phyloP scores from a whole-genome alignment of 768 basidiomycete genomes.

The Auriculariales sp. region DNA sequence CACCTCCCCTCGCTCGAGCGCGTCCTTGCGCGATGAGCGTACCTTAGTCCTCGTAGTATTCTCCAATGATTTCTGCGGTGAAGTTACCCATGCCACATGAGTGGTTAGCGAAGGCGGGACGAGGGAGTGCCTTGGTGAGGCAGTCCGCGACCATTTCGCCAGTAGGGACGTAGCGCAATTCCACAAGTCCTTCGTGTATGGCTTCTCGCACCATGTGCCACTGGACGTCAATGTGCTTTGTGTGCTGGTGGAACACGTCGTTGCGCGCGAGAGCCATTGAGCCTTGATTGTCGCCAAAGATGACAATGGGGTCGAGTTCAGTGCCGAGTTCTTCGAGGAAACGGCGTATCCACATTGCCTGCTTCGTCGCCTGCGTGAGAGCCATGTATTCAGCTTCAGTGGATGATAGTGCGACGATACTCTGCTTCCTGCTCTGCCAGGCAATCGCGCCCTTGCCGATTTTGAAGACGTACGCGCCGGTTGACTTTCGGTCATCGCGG shows the following conservation, averaged over 20 bases:
- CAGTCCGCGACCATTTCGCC: conserved; percentile 22
- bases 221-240: conserved; percentile 29
- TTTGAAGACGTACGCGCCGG: conserved; percentile 20
- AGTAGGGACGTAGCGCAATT: conserved; percentile 17
- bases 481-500: conserved; percentile 9
- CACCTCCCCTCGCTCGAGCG: too few relatives aligned
- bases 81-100: too few relatives aligned
- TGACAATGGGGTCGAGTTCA: too few relatives aligned
- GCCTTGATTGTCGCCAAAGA: conserved; percentile 22
- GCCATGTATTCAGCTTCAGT: conserved; percentile 27
- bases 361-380: conserved; percentile 13
- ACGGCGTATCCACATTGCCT: conserved; percentile 11
- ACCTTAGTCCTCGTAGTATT: too few relatives aligned
- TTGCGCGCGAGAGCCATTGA: conserved; percentile 22
- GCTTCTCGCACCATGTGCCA: conserved; percentile 25
- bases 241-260: conserved; percentile 19
- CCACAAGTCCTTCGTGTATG: conserved; percentile 14
- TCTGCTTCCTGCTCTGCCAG: conserved; percentile 20
- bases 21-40: too few relatives aligned
- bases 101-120: too few relatives aligned
- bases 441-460: conserved; percentile 16
- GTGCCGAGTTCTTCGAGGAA: neutral
- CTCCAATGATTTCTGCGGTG: too few relatives aligned
- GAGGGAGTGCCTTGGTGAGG: conserved; percentile 24
- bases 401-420: conserved; percentile 20